Evolutionary conservation across 2,329 filamentous ascomycete genomes (phyloP).

Genomic region (Albifimbria verrucaria): DNA sequence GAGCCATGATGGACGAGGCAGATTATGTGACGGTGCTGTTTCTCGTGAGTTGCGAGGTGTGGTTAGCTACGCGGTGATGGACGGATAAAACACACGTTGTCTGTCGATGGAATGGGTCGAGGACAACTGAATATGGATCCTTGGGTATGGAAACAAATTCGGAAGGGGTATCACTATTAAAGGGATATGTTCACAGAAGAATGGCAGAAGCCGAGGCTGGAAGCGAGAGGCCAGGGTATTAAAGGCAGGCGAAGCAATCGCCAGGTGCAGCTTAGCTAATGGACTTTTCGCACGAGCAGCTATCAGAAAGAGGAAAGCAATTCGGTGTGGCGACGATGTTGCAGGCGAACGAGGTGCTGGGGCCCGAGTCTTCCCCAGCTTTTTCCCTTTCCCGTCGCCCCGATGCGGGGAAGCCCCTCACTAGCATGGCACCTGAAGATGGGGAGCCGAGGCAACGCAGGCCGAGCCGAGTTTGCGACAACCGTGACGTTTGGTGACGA

Average conservation of each 20-base stretch:
- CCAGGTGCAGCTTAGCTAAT: not conserved
- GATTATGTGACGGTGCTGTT: not conserved
- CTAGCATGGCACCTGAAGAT: not conserved
- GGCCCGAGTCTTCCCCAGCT: not conserved
- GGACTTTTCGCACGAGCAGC: not conserved
- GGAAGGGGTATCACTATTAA: no score
- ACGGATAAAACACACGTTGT: no score
- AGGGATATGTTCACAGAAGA: no score
- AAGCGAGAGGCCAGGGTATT: not conserved
- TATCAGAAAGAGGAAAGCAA: not conserved
- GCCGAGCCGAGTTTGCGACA: no score
- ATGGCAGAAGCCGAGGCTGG: not conserved
- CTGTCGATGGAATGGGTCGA: no score
- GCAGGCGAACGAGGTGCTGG: not conserved
- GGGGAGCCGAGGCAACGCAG: not conserved
- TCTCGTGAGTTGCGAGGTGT: no score
- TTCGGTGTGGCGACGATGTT: not conserved
- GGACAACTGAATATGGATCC: no score
- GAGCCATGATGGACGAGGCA: conserved; percentile 38
- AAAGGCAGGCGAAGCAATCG: not conserved
- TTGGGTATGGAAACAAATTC: no score
- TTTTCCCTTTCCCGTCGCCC: not conserved
- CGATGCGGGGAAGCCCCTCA: not conserved
- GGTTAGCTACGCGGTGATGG: no score
- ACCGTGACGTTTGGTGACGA: no score